Conservation (phyloP, 257 asterid genomes). For the Salvia hispanica region DNA sequence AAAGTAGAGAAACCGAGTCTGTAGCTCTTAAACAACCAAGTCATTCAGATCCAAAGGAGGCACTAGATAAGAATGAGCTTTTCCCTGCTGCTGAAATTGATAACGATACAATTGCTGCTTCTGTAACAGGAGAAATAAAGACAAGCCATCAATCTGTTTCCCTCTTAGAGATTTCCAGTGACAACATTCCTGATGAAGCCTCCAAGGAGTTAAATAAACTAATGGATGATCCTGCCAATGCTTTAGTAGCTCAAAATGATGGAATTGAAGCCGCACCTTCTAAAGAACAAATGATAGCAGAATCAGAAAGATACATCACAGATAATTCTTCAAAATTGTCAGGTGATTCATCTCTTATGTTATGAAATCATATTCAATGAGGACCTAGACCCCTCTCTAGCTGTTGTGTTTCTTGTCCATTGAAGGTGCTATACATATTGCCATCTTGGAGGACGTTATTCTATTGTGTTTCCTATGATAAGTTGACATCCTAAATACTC, state of each 20-base stretch:
- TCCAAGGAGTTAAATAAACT: constrained; percentile 31
- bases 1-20: constrained; percentile 34
- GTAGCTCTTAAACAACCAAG: constrained; percentile 32
- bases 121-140: constrained; percentile 37
- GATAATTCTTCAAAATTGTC: constrained; percentile 34
- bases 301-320: constrained; percentile 29
- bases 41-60: constrained; percentile 26
- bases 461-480: constrained; percentile 16
- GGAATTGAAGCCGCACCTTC: constrained; percentile 41
- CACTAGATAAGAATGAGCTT: constrained; percentile 30
- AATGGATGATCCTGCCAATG: constrained; percentile 35
- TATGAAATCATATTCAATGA: constrained; percentile 24
- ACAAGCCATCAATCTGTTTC: constrained; percentile 36
- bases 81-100: constrained; percentile 36
- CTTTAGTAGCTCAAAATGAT: constrained; percentile 36
- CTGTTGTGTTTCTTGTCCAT: constrained; percentile 20
- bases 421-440: constrained; percentile 20
- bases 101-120: constrained; percentile 23
- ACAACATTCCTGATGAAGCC: constrained; percentile 36
- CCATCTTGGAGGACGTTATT: not conserved
- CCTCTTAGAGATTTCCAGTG: constrained; percentile 38
- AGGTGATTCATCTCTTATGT: constrained; percentile 35
- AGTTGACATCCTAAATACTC: not conserved
- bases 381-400: constrained; percentile 6
- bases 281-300: constrained; percentile 40